phyloP scores from a whole-genome alignment of 2,329 filamentous ascomycete species.

The Macrophomina phaseolina region DNA sequence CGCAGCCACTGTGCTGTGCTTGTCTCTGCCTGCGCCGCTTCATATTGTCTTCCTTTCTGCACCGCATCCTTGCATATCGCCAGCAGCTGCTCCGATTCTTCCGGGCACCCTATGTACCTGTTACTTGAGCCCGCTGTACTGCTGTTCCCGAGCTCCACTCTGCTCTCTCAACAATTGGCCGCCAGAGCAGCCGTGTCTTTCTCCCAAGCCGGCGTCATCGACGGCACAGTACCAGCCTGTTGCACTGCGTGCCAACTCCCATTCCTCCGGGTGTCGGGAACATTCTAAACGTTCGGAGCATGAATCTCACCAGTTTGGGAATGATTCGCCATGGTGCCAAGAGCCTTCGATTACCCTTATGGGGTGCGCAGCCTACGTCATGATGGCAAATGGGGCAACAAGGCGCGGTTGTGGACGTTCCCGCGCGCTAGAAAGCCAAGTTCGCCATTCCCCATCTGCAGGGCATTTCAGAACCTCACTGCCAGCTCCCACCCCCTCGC shows the following conservation, averaged over 20 bases:
- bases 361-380: conserved; percentile 13
- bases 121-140: not conserved
- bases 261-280: not conserved
- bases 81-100: conserved; percentile 13
- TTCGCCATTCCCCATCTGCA: not conserved
- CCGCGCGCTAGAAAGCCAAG: conserved; percentile 18
- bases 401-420: conserved; percentile 6
- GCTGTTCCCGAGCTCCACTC: not conserved
- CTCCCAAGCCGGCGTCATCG: not conserved
- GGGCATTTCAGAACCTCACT: not conserved
- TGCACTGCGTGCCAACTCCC: conserved; percentile 3
- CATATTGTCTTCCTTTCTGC: not conserved
- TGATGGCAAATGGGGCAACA: conserved; percentile 11
- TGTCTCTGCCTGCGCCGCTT: conserved; percentile 1
- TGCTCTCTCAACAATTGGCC: not conserved
- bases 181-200: conserved; percentile 3
- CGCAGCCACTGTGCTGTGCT: conserved; percentile 17
- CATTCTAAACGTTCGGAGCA: not conserved
- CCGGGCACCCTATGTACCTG: conserved; percentile 3
- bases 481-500: not conserved
- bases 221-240: not conserved
- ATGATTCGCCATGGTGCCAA: conserved; percentile 1
- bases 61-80: conserved; percentile 10
- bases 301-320: not conserved
- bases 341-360: conserved; percentile 11